Evolutionary conservation across 306 rosid genomes (phyloP), one percentile per base, ranked within the genome.

Genomic region (Lathyrus oleraceus): DNA sequence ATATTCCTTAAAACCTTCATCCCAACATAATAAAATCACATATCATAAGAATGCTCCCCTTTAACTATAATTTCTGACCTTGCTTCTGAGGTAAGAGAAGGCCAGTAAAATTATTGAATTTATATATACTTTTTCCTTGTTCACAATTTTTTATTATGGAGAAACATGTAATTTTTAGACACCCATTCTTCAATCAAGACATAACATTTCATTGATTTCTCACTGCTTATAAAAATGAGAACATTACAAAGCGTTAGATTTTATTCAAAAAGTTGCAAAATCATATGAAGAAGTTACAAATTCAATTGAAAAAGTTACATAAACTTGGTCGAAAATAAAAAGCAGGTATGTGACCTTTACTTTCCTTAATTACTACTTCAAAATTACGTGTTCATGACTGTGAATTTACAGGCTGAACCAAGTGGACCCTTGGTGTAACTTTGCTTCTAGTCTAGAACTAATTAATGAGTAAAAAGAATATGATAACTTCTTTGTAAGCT

Each of bases 341-440:
- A 72, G 36, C 35, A 61, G 45, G 35, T 70, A 21, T 23, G 38
- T 21, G 45, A 30, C 48, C 67, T 61, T 75, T 47, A 57, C 30
- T 3, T 23, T 52, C 53, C 72, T 69, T 79, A 62, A 52, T 73
- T 74, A 74, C 71, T 44, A 78, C 80, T 70, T 73, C 16, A 63
- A 44, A 75, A 71, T 78, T 10, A 61, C 76, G 75, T 73, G 68
- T 67, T 69, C 69, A 65, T 79, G 72, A 72, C 71, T 62, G 61
- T 40, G 69, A 64, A 65, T 30, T 77, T 77, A 57, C 60, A 19
- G 79, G 65, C 40, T 72, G 57, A 77, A 45, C 65, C 67, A 69
- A 77, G 70, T 68, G 79, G 79, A 66, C 81, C 81, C 75, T 71
- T 35, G 69, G 58, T 64, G 52, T 68, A 75, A 43, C 69, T 71